Conservation (phyloP, 441 rosid genomes). For the Mallotus repandus region DNA sequence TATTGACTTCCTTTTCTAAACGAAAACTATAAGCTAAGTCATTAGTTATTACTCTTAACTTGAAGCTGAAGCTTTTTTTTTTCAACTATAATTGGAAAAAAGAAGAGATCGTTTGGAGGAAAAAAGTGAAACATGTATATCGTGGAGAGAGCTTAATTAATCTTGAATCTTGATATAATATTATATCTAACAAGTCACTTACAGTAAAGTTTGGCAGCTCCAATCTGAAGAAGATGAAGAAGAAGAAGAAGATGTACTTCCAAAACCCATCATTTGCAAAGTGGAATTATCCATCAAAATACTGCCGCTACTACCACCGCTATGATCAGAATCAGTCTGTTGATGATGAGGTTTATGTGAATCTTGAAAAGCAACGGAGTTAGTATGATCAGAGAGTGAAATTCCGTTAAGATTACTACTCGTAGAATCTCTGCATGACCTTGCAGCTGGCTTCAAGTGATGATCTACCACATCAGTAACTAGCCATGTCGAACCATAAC, state of each 20-base stretch:
- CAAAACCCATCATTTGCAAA: slow-evolving; percentile 57
- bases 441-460: slow-evolving; percentile 26
- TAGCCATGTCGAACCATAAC: slow-evolving; percentile 30
- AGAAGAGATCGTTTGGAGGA: background rate
- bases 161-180: background rate
- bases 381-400: slow-evolving; percentile 27
- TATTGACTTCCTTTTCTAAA: slow-evolving; percentile 20
- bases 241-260: slow-evolving; percentile 50
- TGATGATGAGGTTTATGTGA: slow-evolving; percentile 35
- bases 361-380: slow-evolving; percentile 32
- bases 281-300: slow-evolving; percentile 52
- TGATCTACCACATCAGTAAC: slow-evolving; percentile 28
- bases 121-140: background rate
- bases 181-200: slow-evolving; percentile 21
- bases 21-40: slow-evolving; percentile 9
- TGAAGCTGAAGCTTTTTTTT: slow-evolving; percentile 29
- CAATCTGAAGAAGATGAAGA: slow-evolving; percentile 56
- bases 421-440: slow-evolving; percentile 27
- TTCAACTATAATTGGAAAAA: slow-evolving; percentile 5
- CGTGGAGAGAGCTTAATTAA: background rate
- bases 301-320: slow-evolving; percentile 51
- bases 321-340: slow-evolving; percentile 42
- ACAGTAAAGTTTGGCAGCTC: slow-evolving; percentile 59
- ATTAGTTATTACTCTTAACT: slow-evolving; percentile 23
- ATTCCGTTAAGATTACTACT: background rate